phyloP scores from a whole-genome alignment of 2,329 filamentous ascomycete species.

The Paecilomyces fulvus region DNA sequence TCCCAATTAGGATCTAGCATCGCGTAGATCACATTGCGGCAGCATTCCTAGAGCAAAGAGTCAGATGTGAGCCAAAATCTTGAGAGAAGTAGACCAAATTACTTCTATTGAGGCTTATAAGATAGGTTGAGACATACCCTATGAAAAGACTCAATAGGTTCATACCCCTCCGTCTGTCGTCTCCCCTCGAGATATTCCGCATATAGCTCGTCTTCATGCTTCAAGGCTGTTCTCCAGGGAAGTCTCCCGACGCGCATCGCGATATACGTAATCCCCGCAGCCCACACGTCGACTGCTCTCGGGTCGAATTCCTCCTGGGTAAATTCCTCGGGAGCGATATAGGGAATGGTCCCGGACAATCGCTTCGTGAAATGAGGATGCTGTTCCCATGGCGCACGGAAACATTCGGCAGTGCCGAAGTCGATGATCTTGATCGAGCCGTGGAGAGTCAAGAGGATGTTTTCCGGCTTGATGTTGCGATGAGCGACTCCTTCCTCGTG shows the following conservation, averaged over 20 bases:
- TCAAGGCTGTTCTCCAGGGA: slow-evolving; percentile 81
- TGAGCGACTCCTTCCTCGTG: slow-evolving; percentile 82
- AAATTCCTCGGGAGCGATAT: slow-evolving; percentile 86
- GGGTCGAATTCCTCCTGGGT: slow-evolving; percentile 76
- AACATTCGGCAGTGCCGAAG: slow-evolving; percentile 72
- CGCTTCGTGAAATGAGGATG: slow-evolving; percentile 86
- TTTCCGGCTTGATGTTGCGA: slow-evolving; percentile 52
- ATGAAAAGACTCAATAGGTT: slow-evolving; percentile 76
- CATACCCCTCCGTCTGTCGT: slow-evolving; percentile 76
- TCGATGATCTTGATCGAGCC: slow-evolving; percentile 52
- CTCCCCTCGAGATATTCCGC: slow-evolving; percentile 74
- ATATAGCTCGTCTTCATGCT: slow-evolving; percentile 83
- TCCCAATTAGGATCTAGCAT: slow-evolving; percentile 78
- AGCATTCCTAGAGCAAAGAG: slow-evolving; percentile 58
- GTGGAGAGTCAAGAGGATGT: slow-evolving; percentile 51
- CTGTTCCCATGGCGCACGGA: slow-evolving; percentile 89
- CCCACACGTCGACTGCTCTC: slow-evolving; percentile 86
- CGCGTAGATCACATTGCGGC: slow-evolving; percentile 89
- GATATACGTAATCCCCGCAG: slow-evolving; percentile 90
- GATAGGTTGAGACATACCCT: slow-evolving; percentile 51
- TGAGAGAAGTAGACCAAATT: not conserved
- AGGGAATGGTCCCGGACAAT: slow-evolving; percentile 81
- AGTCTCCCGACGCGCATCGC: slow-evolving; percentile 85
- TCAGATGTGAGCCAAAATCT: not conserved
- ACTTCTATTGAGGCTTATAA: not conserved